Conservation (phyloP, 768 basidiomycete genomes). For the Piloderma croceum region DNA sequence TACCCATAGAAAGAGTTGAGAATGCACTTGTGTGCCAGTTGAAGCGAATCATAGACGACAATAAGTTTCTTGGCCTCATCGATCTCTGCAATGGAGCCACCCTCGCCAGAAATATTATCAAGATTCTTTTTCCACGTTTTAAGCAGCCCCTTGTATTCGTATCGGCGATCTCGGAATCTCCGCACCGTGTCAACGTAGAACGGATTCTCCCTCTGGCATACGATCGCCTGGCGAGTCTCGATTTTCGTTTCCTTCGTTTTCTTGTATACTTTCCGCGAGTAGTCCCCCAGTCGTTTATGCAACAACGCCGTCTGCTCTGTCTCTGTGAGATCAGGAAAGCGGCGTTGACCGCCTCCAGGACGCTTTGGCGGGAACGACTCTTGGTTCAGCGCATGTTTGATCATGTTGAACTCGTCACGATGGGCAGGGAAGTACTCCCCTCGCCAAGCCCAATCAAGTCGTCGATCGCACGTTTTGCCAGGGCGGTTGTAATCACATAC, state of each 20-base stretch:
- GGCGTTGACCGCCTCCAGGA: constrained; percentile 66
- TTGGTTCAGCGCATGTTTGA: constrained; percentile 92
- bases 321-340: constrained; percentile 76
- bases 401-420: constrained; percentile 98
- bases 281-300: constrained; percentile 96
- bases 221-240: constrained; percentile 88
- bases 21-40: constrained; percentile 99
- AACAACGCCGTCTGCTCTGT: constrained; percentile 87
- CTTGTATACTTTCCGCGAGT: constrained; percentile 97
- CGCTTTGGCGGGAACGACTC: constrained; percentile 84
- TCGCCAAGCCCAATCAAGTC: constrained; percentile 97
- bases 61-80: constrained; percentile 99
- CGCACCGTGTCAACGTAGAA: constrained; percentile 99
- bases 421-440: constrained; percentile 98
- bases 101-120: constrained; percentile 64
- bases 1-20: constrained; percentile 99
- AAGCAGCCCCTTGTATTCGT: constrained; percentile 97
- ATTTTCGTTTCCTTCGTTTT: constrained; percentile 97
- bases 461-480: constrained; percentile 89
- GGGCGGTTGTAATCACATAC: constrained; percentile 98
- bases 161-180: constrained; percentile 92
- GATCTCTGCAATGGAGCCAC: constrained; percentile 74
- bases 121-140: constrained; percentile 99
- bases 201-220: constrained; percentile 96
- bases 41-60: constrained; percentile 95